Evolutionary conservation across 257 asterid species (phyloP), one percentile per base, ranked within the genome.

Genomic region (Solanum piurae): DNA sequence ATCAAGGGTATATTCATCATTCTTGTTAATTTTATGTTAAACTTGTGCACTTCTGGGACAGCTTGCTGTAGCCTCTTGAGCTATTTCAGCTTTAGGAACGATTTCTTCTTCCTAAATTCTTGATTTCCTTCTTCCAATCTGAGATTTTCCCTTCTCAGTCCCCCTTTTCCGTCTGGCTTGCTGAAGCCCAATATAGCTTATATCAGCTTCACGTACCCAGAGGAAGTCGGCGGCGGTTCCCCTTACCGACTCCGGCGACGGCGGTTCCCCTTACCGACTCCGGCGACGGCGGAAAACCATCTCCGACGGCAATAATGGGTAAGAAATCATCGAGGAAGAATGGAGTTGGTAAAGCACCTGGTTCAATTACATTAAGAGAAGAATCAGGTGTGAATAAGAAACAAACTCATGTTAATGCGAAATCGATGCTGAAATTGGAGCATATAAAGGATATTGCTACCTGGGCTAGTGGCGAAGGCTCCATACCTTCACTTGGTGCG

Each of bases 371-470:
- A 36, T 33, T 91, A 79, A 91, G 94, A 87, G 94, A 93, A 88
- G 93, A 93, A 79, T 89, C 89, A 27, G 91, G 37, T 38, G 95
- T 96, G 71, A 93, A 91, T 89, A 95, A 91, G 89, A 95, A 91
- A 74, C 91, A 89, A 44, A 87, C 55, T 25, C 89, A 90, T 66
- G 88, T 95, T 12, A 94, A 89, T 49, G 90, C 91, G 5, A 93
- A 92, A 88, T 91, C 94, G n/a, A 96, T 93, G 98, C 87, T 93
- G 89, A 96, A 92, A 92, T 85, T 95, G 46, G 96, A 95, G 27
- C 96, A 95, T 86, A 64, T 94, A 3, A 94, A 93, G 87, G 88
- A 87, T 88, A 92, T 95, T 42, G 94, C 98, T 12, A 27, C 86
- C 9, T 94, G 98, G 96, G 92, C 93, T 10, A 90, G 89, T 37